These are phyloP conservation scores for Starmerella floricola DNA, from an alignment of 805 yeast species.

Conservation along the genomic window DNA sequence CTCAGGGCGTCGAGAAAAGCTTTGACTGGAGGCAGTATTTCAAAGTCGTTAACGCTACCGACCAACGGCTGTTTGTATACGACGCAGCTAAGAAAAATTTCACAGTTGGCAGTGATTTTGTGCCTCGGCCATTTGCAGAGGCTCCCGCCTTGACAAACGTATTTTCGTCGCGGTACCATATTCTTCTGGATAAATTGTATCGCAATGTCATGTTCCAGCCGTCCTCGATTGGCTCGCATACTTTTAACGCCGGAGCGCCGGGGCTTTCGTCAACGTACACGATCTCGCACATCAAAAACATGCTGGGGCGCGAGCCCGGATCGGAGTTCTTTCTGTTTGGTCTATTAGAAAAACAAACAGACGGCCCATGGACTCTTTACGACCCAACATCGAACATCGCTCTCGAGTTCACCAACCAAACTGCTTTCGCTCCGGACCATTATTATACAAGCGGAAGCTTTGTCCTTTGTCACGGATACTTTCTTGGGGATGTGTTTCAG, in stretches of 20 bases:
- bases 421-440: constrained; percentile 50
- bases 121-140: constrained; percentile 10
- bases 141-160: constrained; percentile 21
- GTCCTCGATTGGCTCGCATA: constrained; percentile 9
- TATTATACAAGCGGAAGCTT: constrained; percentile 64
- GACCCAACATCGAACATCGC: constrained; percentile 69
- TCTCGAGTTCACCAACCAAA: constrained; percentile 43
- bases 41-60: constrained; percentile 48
- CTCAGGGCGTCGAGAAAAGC: neutral
- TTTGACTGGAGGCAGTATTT: constrained; percentile 66
- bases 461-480: constrained; percentile 74
- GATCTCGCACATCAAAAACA: constrained; percentile 66
- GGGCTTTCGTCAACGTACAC: neutral
- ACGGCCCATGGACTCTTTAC: constrained; percentile 53
- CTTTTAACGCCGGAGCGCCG: neutral
- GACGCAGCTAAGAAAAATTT: constrained; percentile 44
- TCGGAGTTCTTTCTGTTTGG: constrained; percentile 69
- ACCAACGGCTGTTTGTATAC: constrained; percentile 31
- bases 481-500: constrained; percentile 48
- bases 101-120: constrained; percentile 24
- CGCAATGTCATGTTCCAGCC: constrained; percentile 64
- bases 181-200: constrained; percentile 56
- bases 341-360: constrained; percentile 38
- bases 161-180: constrained; percentile 40
- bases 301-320: constrained; percentile 68